Percentiles rank a stretch among this genome's conserved stretches.
These are phyloP conservation scores for Candida nanaspora DNA, from an alignment of 805 yeast species.

Conservation along the genomic window DNA sequence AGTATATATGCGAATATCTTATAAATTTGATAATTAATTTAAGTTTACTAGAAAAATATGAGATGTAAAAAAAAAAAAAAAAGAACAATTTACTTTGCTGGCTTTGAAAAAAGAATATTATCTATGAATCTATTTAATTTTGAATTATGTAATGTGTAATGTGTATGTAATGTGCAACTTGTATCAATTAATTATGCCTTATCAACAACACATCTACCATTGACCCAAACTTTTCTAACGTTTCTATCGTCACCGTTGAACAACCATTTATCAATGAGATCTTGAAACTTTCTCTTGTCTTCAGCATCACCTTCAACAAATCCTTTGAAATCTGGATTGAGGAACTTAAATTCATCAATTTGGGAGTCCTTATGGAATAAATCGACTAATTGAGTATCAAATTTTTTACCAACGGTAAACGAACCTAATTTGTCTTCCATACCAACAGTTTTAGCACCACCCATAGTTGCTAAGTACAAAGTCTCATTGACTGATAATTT, in stretches of 20 bases:
- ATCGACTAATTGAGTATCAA: conserved; percentile 78
- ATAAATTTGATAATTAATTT: too few species aligned
- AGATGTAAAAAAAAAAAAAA: too few species aligned
- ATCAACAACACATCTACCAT: conserved; percentile 57
- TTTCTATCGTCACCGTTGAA: conserved; percentile 94
- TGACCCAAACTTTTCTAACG: conserved; percentile 72
- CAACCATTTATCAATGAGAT: conserved; percentile 80
- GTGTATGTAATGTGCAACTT: too few species aligned
- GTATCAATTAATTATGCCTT: too few species aligned
- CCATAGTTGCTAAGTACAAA: conserved; percentile 74
- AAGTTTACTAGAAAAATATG: too few species aligned
- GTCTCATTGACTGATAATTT: conserved; percentile 65
- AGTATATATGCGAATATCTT: too few species aligned
- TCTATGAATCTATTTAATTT: too few species aligned
- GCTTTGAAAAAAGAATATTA: too few species aligned
- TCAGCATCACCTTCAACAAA: neutral
- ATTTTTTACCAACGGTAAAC: conserved; percentile 70
- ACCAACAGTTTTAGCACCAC: conserved; percentile 78
- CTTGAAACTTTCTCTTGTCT: conserved; percentile 33
- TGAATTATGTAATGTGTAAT: too few species aligned
- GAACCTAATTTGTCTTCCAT: conserved; percentile 55
- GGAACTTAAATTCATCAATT: conserved; percentile 75
- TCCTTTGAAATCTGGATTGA: conserved; percentile 30
- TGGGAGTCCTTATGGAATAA: conserved; percentile 45
- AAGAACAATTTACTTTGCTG: too few species aligned